These are phyloP conservation scores for Aspergillus egyptiacus DNA, from an alignment of 495 filamentous ascomycete species.

Conservation along the genomic window DNA sequence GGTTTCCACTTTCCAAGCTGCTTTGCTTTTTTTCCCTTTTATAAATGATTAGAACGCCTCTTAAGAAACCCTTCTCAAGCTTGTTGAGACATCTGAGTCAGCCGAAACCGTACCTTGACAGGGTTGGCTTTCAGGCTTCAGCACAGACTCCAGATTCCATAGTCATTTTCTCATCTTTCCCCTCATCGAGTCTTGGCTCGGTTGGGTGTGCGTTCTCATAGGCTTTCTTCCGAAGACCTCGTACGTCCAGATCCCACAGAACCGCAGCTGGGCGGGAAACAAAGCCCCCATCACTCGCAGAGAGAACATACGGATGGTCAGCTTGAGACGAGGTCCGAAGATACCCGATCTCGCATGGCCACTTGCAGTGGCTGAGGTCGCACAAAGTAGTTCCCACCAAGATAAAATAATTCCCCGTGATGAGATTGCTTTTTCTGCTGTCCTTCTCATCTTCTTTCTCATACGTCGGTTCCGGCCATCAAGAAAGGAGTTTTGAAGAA, in stretches of 20 bases:
- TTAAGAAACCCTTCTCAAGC: not conserved
- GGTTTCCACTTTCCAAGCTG: not conserved
- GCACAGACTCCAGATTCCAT: too few species aligned
- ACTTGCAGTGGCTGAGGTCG: slow-evolving; percentile 10
- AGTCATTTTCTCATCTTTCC: slow-evolving; percentile 10
- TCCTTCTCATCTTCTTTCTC: not conserved
- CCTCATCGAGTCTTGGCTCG: slow-evolving; percentile 14
- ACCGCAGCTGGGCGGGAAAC: not conserved
- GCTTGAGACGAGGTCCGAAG: slow-evolving; percentile 12
- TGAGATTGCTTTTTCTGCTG: slow-evolving; percentile 2
- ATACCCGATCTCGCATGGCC: slow-evolving; percentile 14
- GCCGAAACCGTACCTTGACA: not conserved
- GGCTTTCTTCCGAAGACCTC: not conserved
- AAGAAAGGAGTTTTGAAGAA: not conserved
- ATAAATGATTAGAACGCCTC: not conserved
- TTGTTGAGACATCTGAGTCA: slow-evolving; percentile 9
- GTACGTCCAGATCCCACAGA: slow-evolving; percentile 12
- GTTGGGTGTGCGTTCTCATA: slow-evolving; percentile 10
- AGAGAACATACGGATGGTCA: slow-evolving; percentile 9
- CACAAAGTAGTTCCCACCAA: too few species aligned
- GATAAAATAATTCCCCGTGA: slow-evolving; percentile 7
- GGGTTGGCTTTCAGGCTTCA: slow-evolving; percentile 3
- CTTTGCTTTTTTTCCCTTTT: slow-evolving; percentile 2
- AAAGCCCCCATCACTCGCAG: slow-evolving; percentile 4
- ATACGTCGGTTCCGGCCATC: not conserved